Evolutionary conservation across 164 flowering plant species (phyloP).

Genomic region (Sedum album): DNA sequence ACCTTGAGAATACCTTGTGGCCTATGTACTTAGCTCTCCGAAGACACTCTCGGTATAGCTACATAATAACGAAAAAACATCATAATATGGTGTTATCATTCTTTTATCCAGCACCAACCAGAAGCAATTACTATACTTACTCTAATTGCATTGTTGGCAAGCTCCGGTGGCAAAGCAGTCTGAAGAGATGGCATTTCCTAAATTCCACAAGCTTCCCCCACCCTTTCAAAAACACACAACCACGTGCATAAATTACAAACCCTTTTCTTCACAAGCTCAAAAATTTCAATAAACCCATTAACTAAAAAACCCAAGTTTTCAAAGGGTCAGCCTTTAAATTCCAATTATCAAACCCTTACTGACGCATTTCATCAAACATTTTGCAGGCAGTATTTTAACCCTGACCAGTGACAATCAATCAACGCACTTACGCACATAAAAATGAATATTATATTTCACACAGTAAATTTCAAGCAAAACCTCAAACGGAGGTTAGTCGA

Average conservation of each 20-base stretch:
- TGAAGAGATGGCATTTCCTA: slow-evolving; percentile 74
- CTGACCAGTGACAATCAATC: too few relatives aligned
- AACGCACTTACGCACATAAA: too few relatives aligned
- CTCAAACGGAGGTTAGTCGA: too few relatives aligned
- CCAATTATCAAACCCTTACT: too few relatives aligned
- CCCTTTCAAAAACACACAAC: background rate
- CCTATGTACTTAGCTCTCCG: slow-evolving; percentile 39
- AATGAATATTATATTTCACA: too few relatives aligned
- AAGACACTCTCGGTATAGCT: slow-evolving; percentile 89
- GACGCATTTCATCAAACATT: too few relatives aligned
- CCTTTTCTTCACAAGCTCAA: background rate
- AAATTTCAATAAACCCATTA: too few relatives aligned
- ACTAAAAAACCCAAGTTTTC: too few relatives aligned
- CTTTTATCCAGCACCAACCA: background rate
- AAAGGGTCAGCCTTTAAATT: too few relatives aligned
- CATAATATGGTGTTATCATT: background rate
- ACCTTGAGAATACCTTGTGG: slow-evolving; percentile 34
- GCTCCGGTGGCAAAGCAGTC: slow-evolving; percentile 77
- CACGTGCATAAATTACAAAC: background rate
- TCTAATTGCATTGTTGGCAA: slow-evolving; percentile 69
- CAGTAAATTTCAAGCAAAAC: too few relatives aligned
- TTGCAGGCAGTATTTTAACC: too few relatives aligned
- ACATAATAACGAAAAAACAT: background rate
- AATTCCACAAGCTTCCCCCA: background rate
- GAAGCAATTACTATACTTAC: slow-evolving; percentile 20